These are phyloP conservation scores for Zasmidium angulare DNA, from an alignment of 2,329 filamentous ascomycete species.

Conservation along the genomic window DNA sequence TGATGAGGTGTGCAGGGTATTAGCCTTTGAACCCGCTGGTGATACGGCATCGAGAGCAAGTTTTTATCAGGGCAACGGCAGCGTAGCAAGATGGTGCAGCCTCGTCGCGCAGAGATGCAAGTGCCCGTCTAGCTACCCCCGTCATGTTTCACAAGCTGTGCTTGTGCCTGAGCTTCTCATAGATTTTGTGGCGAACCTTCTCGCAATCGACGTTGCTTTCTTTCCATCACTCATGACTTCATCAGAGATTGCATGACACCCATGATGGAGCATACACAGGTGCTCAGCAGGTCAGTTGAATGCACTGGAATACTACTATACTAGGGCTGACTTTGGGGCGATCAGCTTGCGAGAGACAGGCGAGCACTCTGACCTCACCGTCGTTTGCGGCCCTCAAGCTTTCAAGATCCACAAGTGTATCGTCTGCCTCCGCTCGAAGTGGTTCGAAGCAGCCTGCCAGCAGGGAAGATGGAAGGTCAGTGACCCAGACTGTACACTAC, in stretches of 20 bases:
- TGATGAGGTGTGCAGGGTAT: no score
- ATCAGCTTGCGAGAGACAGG: neutral
- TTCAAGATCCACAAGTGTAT: slow-evolving; percentile 44
- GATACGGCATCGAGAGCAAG: no score
- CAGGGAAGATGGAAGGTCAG: slow-evolving; percentile 1
- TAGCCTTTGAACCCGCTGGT: no score
- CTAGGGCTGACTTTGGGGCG: neutral
- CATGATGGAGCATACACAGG: neutral
- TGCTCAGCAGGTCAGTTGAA: neutral
- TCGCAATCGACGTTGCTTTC: no score
- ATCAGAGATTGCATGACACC: neutral
- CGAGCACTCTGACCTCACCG: slow-evolving; percentile 45
- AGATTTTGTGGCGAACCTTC: no score
- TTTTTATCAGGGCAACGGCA: no score
- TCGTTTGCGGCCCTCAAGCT: slow-evolving; percentile 39
- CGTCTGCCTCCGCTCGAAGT: slow-evolving; percentile 44
- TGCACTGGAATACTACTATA: neutral
- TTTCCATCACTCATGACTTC: no score
- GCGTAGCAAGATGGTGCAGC: no score
- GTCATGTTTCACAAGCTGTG: neutral
- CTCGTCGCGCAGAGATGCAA: neutral
- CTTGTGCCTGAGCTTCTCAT: no score
- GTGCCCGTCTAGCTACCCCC: neutral
- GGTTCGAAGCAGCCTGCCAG: slow-evolving; percentile 25
- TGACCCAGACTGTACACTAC: neutral